Evolutionary conservation across 805 yeast species (phyloP).

Genomic region (Zygoascus ofunaensis): DNA sequence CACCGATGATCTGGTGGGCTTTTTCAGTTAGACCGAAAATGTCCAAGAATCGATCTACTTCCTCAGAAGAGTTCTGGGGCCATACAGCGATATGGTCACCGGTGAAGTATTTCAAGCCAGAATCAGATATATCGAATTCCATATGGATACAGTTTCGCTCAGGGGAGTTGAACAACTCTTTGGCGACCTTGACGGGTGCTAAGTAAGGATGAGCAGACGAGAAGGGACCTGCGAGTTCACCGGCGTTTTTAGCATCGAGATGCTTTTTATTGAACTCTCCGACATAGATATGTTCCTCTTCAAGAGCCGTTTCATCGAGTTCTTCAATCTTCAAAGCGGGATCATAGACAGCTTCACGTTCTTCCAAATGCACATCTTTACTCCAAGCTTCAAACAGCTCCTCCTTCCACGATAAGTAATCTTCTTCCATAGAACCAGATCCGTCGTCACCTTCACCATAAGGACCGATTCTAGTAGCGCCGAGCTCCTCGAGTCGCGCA

Average conservation of each 20-base stretch:
- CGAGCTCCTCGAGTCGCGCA: slow-evolving; percentile 45
- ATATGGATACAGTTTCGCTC: slow-evolving; percentile 79
- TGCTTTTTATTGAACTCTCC: slow-evolving; percentile 77
- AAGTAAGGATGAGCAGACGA: slow-evolving; percentile 74
- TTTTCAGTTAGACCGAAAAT: slow-evolving; percentile 53
- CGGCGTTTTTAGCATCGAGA: slow-evolving; percentile 28
- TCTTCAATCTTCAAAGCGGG: slow-evolving; percentile 42
- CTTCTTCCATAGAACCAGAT: slow-evolving; percentile 89
- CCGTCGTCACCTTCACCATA: slow-evolving; percentile 95
- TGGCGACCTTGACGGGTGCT: slow-evolving; percentile 52
- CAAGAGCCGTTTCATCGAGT: slow-evolving; percentile 20
- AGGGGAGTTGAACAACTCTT: slow-evolving; percentile 58
- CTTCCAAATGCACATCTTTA: slow-evolving; percentile 56
- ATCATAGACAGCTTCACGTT: slow-evolving; percentile 70
- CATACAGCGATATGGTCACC: slow-evolving; percentile 95
- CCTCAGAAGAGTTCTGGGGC: slow-evolving; percentile 81
- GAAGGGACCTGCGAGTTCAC: slow-evolving; percentile 43
- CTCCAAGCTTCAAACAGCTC: slow-evolving; percentile 56
- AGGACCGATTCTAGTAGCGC: slow-evolving; percentile 66
- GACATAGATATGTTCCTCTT: slow-evolving; percentile 41
- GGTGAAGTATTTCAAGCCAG: slow-evolving; percentile 76
- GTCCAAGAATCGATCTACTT: slow-evolving; percentile 54
- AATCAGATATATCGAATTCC: slow-evolving; percentile 71
- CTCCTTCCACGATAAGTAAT: slow-evolving; percentile 89
- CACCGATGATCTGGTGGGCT: slow-evolving; percentile 47